Conservation (phyloP, 2,329 filamentous ascomycete genomes). For the Xylaria sp. region DNA sequence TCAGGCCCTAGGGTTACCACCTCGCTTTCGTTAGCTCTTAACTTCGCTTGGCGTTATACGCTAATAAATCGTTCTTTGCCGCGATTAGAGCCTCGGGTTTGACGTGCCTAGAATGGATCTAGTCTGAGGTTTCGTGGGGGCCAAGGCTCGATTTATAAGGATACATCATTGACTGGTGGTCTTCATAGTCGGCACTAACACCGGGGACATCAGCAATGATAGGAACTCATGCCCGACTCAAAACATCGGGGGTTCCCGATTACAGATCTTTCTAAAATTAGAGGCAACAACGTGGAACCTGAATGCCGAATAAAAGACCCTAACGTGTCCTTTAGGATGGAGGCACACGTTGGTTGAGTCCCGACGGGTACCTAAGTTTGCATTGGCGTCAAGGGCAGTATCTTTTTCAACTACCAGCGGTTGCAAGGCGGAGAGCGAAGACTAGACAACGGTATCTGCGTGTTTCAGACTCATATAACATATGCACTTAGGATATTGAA, state of each 20-base stretch:
- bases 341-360: no score
- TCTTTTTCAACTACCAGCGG: no score
- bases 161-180: slow-evolving; percentile 55
- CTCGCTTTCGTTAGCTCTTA: slow-evolving; percentile 32
- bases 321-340: no score
- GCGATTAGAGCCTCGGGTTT: slow-evolving; percentile 24
- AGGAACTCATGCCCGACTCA: slow-evolving; percentile 44
- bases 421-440: no score
- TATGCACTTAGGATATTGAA: no score
- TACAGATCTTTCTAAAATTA: slow-evolving; percentile 60
- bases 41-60: slow-evolving; percentile 36
- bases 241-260: slow-evolving; percentile 52
- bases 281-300: no score
- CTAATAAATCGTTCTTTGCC: slow-evolving; percentile 28
- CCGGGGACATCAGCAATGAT: slow-evolving; percentile 50
- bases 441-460: no score
- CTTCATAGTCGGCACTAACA: slow-evolving; percentile 55
- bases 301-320: no score
- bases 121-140: slow-evolving; percentile 29
- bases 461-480: no score
- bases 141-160: slow-evolving; percentile 46
- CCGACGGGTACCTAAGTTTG: no score
- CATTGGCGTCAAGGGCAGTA: no score
- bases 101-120: slow-evolving; percentile 1
- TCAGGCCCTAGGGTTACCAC: slow-evolving; percentile 30